A percentile compares a stretch with the other conserved stretches of the same genome.
Evolutionary conservation across 1,139 yeast genomes (phyloP).

Genomic region (Geotrichum citri-aurantii): DNA sequence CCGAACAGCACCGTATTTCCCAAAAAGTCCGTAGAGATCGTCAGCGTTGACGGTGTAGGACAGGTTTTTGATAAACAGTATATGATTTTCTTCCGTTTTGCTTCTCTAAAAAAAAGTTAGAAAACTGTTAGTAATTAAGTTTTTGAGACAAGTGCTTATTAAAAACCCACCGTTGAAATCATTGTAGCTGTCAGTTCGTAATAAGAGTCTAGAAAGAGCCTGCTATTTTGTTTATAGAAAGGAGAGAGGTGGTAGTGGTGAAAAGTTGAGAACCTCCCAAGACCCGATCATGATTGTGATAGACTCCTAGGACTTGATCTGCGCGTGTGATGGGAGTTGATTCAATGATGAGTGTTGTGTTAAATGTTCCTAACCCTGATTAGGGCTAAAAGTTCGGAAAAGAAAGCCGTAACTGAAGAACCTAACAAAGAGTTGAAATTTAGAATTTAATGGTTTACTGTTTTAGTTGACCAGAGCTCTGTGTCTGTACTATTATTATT

Average conservation of each 20-base stretch:
- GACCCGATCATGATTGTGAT: too few species aligned
- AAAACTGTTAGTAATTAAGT: background rate
- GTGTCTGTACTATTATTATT: too few species aligned
- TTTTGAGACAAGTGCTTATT: background rate
- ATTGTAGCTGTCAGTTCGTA: background rate
- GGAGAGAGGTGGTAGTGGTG: background rate
- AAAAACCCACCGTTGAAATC: background rate
- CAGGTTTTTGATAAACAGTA: slow-evolving; percentile 51
- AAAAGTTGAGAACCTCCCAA: background rate
- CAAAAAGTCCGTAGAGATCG: slow-evolving; percentile 50
- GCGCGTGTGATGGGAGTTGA: too few species aligned
- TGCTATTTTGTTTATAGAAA: background rate
- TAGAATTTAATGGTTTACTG: too few species aligned
- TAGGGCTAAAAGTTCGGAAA: too few species aligned
- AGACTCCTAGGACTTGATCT: too few species aligned
- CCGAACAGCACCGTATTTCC: slow-evolving; percentile 51
- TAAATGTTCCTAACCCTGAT: too few species aligned
- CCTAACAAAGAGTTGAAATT: too few species aligned
- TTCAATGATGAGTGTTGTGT: too few species aligned
- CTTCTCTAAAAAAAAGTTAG: background rate
- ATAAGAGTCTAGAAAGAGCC: background rate
- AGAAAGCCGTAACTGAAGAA: too few species aligned
- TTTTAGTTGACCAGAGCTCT: too few species aligned
- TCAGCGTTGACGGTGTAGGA: slow-evolving; percentile 48
- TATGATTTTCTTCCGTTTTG: slow-evolving; percentile 23